Evolutionary conservation across 192 early-diverging fungal species (phyloP), one percentile per base, ranked within the genome.

Genomic region (Lobulomyces angularis): DNA sequence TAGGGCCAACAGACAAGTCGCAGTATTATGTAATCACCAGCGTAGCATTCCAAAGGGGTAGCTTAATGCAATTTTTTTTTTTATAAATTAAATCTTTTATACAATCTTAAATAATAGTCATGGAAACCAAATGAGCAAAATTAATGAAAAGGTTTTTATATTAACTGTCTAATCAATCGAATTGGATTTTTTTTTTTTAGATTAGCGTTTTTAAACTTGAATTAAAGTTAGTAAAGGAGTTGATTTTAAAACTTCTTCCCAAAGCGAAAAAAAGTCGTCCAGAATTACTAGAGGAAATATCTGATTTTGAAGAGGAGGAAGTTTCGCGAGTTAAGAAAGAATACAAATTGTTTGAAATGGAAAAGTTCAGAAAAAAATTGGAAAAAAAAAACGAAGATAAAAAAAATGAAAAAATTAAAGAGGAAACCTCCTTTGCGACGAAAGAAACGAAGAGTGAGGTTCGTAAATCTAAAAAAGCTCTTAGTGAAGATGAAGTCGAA

Each of bases 11-110:
- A 76, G 94, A 34, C 69, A 82, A 58, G 94, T 98, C 12, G 94
- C 94, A 29, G 72, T 94, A 36, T 74, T 98, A 7, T 98, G 94
- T 67, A 98, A 98, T 66, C 94, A 98, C 69, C 94, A 98, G 60
- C 68, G 86, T 5, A 58, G 84, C 1, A 86, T 90, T 16, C 69
- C 84, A 19, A 93, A 92, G 56, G 64, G 79, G 75, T 75, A 22
- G 11, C 12, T 24, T 0, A 2, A 12, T 12, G n/a, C 18, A 35
- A 5, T 27, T 24, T 8, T 24, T 27, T 9, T 25, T 12, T 1
- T 32, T 8, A 3, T 7, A 7, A 33, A 6, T 35, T 44, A 21
- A n/a, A 16, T 19, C 29, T 9, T 44, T n/a, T 20, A n/a, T 43
- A 40, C n/a, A n/a, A n/a, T n/a, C n/a, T n/a, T n/a, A n/a, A n/a